A percentile compares a stretch with the other conserved stretches of the same genome.
phyloP scores from a whole-genome alignment of 306 rosid genomes.

The Ormosia emarginata region DNA sequence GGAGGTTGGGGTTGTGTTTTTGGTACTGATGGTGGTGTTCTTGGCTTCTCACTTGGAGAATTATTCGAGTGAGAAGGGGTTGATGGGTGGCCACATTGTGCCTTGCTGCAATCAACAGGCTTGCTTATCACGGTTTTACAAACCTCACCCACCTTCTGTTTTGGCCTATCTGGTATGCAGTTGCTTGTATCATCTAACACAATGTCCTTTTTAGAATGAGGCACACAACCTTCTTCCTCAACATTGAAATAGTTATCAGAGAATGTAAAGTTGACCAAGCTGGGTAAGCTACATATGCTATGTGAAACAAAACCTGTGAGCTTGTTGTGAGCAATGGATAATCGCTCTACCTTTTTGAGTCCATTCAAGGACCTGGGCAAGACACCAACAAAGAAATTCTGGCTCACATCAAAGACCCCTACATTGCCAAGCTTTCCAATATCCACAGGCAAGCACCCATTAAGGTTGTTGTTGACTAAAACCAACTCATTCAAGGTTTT shows the following conservation, averaged over 20 bases:
- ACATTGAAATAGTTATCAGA: slow-evolving; percentile 62
- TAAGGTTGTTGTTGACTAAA: slow-evolving; percentile 40
- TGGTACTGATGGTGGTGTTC: background rate
- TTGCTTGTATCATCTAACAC: slow-evolving; percentile 41
- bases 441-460: slow-evolving; percentile 60
- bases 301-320: slow-evolving; percentile 60
- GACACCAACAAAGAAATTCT: slow-evolving; percentile 48
- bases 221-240: slow-evolving; percentile 47
- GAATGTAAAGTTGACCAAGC: slow-evolving; percentile 55
- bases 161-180: slow-evolving; percentile 62
- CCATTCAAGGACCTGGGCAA: slow-evolving; percentile 40
- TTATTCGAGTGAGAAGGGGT: background rate
- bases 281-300: slow-evolving; percentile 45
- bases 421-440: slow-evolving; percentile 35
- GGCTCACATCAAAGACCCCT: slow-evolving; percentile 45
- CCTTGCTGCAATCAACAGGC: slow-evolving; percentile 67
- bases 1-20: background rate
- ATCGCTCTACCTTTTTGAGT: slow-evolving; percentile 22
- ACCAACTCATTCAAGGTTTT: slow-evolving; percentile 52
- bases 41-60: slow-evolving; percentile 17
- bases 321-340: slow-evolving; percentile 46
- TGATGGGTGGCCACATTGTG: slow-evolving; percentile 42
- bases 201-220: slow-evolving; percentile 15
- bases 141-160: slow-evolving; percentile 34
- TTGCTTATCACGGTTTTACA: slow-evolving; percentile 51